Evolutionary conservation across 352 stramenopile genomes (phyloP).

Genomic region (Pythium plurisporium): DNA sequence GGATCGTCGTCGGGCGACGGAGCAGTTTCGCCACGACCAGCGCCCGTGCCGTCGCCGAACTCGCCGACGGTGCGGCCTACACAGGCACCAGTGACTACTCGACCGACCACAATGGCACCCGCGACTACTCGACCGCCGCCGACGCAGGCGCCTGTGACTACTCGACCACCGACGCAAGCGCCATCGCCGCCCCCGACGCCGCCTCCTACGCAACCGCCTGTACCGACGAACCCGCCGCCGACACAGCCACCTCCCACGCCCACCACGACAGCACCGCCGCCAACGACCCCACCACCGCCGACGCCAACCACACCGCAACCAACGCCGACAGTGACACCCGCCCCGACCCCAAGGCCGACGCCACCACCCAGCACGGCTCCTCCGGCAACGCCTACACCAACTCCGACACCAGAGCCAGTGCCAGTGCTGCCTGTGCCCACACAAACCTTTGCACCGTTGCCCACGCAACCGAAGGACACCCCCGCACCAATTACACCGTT

Average conservation of each 20-base stretch:
- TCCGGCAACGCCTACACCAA: neutral
- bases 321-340: neutral
- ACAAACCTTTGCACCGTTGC: neutral
- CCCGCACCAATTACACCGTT: constrained; percentile 13
- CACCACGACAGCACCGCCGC: neutral
- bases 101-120: too few species aligned
- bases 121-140: too few species aligned
- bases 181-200: neutral
- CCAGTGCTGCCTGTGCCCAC: neutral
- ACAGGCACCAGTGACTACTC: neutral
- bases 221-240: neutral
- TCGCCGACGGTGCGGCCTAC: too few species aligned
- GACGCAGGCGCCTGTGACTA: neutral
- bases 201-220: neutral
- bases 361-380: neutral
- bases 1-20: neutral
- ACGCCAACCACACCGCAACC: neutral
- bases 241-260: neutral
- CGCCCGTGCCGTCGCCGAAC: neutral
- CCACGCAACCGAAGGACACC: neutral
- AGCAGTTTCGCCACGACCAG: neutral
- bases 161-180: neutral
- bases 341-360: neutral
- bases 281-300: neutral
- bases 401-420: neutral